These are phyloP conservation scores for Bacterosira constricta DNA, from an alignment of 108 stramenopile species.

Conservation along the genomic window DNA sequence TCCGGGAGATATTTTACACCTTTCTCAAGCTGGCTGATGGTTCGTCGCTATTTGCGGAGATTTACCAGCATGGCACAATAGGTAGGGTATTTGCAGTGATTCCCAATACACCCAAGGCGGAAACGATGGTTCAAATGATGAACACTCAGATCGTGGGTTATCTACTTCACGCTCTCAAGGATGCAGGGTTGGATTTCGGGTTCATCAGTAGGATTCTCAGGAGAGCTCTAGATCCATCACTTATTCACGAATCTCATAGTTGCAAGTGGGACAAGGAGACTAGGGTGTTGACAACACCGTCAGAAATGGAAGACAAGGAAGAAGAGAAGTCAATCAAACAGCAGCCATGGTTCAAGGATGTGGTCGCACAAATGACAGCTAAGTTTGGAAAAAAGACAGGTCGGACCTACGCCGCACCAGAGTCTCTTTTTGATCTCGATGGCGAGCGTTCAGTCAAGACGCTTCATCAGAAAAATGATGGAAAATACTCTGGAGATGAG, in stretches of 20 bases:
- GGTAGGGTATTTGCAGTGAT: not conserved
- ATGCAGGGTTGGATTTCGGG: not conserved
- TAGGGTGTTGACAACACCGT: not conserved
- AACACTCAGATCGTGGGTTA: not conserved
- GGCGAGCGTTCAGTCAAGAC: not conserved
- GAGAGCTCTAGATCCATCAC: not conserved
- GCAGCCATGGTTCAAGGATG: too few species aligned
- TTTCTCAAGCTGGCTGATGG: too few species aligned
- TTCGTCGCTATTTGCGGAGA: not conserved
- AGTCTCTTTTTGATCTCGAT: not conserved
- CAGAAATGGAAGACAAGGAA: too few species aligned
- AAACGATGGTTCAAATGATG: not conserved
- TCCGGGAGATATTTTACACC: too few species aligned
- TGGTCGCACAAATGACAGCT: not conserved
- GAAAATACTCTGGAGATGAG: not conserved
- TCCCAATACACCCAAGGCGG: not conserved
- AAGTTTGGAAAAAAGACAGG: not conserved
- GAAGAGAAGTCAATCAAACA: too few species aligned
- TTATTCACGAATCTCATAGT: not conserved
- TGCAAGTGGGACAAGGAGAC: not conserved
- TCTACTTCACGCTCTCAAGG: not conserved
- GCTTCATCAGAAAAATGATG: not conserved
- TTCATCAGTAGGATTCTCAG: not conserved
- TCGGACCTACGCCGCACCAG: not conserved
- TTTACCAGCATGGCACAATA: not conserved